These are phyloP conservation scores for Leptodermis oblonga DNA, from an alignment of 257 asterid genomes.

Conservation along the genomic window DNA sequence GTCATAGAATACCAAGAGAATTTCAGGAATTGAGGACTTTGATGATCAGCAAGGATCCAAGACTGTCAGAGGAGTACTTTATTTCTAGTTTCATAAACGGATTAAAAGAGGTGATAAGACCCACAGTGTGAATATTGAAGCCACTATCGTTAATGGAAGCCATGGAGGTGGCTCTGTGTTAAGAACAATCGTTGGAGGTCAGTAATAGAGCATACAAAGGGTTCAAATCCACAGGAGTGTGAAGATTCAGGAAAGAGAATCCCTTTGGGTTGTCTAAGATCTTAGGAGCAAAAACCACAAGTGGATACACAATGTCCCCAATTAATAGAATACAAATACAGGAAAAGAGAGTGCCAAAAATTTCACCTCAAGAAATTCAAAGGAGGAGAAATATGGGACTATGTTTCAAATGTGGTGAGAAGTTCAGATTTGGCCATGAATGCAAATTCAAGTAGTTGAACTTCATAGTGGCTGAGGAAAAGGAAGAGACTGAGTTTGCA, in stretches of 20 bases:
- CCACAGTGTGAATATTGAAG: background rate
- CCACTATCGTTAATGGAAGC: background rate
- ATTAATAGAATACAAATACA: too few relatives aligned
- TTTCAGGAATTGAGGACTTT: background rate
- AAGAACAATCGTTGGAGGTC: background rate
- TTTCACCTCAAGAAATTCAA: background rate
- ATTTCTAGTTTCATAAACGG: background rate
- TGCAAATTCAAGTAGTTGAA: background rate
- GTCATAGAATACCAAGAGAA: too few relatives aligned
- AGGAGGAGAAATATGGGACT: background rate
- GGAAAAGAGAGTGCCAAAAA: background rate
- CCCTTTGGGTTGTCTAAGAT: too few relatives aligned
- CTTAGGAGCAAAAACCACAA: too few relatives aligned
- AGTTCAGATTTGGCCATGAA: background rate
- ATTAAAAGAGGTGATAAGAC: background rate
- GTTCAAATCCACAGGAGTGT: too few relatives aligned
- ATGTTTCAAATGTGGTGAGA: background rate
- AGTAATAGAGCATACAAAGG: background rate
- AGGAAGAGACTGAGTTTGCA: background rate
- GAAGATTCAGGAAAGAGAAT: too few relatives aligned
- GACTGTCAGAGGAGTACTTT: background rate
- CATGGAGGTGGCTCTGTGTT: background rate
- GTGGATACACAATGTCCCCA: too few relatives aligned
- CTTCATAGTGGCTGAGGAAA: background rate
- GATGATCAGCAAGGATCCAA: background rate